phyloP scores from a whole-genome alignment of 768 basidiomycete species.

The Boletellus emodensis region DNA sequence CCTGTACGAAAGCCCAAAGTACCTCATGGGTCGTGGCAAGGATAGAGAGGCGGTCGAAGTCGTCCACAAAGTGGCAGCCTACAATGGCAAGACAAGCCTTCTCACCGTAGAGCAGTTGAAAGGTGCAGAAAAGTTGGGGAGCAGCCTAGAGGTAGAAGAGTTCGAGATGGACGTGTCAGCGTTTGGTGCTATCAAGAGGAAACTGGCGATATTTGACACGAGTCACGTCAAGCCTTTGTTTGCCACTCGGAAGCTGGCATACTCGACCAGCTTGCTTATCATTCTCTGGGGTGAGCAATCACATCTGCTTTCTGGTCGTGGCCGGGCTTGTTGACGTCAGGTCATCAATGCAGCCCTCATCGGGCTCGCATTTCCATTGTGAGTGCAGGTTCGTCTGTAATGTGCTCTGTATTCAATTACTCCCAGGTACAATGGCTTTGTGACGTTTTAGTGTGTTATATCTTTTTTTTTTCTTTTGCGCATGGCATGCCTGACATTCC shows the following conservation, averaged over 20 bases:
- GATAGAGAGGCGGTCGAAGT: slow-evolving; percentile 61
- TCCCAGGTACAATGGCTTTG: slow-evolving; percentile 46
- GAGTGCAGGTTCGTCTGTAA: slow-evolving; percentile 13
- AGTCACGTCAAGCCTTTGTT: slow-evolving; percentile 48
- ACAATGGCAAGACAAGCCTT: slow-evolving; percentile 49
- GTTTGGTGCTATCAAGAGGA: slow-evolving; percentile 37
- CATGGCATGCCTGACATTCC: neutral
- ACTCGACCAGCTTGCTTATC: slow-evolving; percentile 49
- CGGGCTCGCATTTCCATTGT: slow-evolving; percentile 72
- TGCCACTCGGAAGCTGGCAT: slow-evolving; percentile 46
- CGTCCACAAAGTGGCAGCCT: slow-evolving; percentile 56
- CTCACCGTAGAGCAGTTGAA: slow-evolving; percentile 52
- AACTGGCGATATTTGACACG: slow-evolving; percentile 36
- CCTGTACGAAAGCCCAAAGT: slow-evolving; percentile 68
- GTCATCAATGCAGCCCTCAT: slow-evolving; percentile 50
- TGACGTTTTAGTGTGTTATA: slow-evolving; percentile 45
- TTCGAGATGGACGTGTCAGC: slow-evolving; percentile 34
- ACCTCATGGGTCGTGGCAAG: slow-evolving; percentile 62
- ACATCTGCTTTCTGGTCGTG: neutral
- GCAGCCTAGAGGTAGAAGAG: slow-evolving; percentile 6
- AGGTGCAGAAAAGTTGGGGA: slow-evolving; percentile 12
- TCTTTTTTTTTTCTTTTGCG: neutral
- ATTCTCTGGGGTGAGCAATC: slow-evolving; percentile 44
- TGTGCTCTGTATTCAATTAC: neutral
- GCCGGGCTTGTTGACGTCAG: neutral